Evolutionary conservation across 129 eudicot genomes (phyloP), one percentile per base, ranked within the genome.

Genomic region (Calendula officinalis): DNA sequence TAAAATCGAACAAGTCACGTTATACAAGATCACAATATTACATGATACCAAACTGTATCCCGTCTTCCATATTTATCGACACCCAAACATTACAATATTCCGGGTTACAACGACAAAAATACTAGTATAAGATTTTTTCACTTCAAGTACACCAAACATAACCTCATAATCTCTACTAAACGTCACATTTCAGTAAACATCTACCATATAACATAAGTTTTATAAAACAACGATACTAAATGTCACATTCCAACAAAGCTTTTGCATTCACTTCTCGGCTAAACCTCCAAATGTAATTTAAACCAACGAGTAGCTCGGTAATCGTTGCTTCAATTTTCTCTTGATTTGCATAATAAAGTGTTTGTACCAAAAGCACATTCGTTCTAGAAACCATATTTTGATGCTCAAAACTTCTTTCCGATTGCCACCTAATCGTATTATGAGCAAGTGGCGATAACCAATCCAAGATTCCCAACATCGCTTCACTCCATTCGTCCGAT

Each of bases 401-500:
- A 66, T 89, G 94, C 77, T 89, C 96, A 45, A 82, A 80, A 77
- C 90, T 89, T 65, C 94, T 69, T 66, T 85, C 94, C 3, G 85
- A 72, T 54, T 89, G 96, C 96, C 96, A 89, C 58, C 84, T 80
- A 37, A 89, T 82, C 83, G 68, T 85, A 75, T 85, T 80, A 78
- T 89, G 96, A 71, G 96, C 94, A 50, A 89, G 85, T 0, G 96
- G 96, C 3, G 90, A 81, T 52, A 89, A 65, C 96, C 96, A 89
- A 45, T 78, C 90, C 8, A 89, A 62, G 41, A 75, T 82, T n/a
- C 72, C 79, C 50, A 65, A 43, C 78, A 89, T 80, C 2, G 96
- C 96, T 37, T 85, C 83, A 12, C 45, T 85, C 96, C 96, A 89
- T 46, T 89, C 96, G 49, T 70, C 81, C 1, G 90, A 90, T 50